Evolutionary conservation across 2,329 filamentous ascomycete species (phyloP).

Genomic region (Hysterium pulicare): DNA sequence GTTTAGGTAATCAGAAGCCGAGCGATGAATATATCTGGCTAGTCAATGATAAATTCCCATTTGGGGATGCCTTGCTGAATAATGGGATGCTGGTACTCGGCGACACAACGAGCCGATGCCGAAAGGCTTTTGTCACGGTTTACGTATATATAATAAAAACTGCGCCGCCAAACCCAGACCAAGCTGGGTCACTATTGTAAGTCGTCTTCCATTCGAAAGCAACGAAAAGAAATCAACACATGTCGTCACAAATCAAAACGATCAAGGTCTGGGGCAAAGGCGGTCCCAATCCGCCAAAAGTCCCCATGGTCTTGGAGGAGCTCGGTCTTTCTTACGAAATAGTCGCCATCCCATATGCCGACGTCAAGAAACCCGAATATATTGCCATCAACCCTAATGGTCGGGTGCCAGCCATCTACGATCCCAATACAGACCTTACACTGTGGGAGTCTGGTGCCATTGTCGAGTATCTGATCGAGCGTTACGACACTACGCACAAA

Average conservation of each 20-base stretch:
- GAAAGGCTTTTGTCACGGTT: no score
- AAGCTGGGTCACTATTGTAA: no score
- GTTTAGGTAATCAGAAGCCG: no score
- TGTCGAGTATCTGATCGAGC: conserved; percentile 43
- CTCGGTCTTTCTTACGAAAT: conserved; percentile 41
- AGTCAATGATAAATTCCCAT: no score
- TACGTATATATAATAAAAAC: no score
- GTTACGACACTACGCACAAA: conserved; percentile 41
- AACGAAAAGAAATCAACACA: background rate
- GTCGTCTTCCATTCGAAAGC: background rate
- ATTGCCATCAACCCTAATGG: conserved; percentile 39
- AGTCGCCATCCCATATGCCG: conserved; percentile 32
- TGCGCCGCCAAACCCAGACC: no score
- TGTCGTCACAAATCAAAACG: conserved; percentile 12
- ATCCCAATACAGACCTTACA: conserved; percentile 43
- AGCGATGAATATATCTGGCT: no score
- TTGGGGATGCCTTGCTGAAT: no score
- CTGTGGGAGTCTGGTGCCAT: conserved; percentile 48
- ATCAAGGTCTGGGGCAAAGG: conserved; percentile 21
- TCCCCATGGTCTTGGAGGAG: conserved; percentile 45
- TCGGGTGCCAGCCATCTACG: conserved; percentile 42
- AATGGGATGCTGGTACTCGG: no score
- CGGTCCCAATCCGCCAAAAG: conserved; percentile 44
- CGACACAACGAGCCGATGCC: no score
- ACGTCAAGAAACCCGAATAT: conserved; percentile 42